These are phyloP conservation scores for Pyrus communis DNA, from an alignment of 306 rosid species.

Conservation along the genomic window DNA sequence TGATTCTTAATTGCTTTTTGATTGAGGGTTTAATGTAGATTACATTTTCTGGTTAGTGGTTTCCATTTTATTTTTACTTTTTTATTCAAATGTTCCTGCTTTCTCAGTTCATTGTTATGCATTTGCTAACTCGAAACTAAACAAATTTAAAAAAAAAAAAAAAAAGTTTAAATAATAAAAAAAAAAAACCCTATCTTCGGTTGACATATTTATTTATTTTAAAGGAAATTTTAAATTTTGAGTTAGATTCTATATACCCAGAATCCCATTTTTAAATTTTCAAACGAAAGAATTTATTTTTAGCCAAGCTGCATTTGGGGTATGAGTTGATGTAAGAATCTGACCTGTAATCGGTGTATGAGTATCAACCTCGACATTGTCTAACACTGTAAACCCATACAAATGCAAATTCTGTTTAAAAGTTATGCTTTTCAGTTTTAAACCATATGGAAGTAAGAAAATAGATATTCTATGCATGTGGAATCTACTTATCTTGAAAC, in stretches of 20 bases:
- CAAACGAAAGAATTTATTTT: neutral
- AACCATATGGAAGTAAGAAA: neutral
- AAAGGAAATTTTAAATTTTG: too few species aligned
- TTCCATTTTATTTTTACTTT: neutral
- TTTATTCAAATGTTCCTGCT: neutral
- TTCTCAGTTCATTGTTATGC: neutral
- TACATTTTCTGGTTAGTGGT: too few species aligned
- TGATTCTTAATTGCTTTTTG: neutral
- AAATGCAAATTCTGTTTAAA: neutral
- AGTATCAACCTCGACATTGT: neutral
- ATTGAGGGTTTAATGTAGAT: neutral
- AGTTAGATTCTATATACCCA: neutral
- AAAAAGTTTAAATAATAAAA: too few species aligned
- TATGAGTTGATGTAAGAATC: neutral
- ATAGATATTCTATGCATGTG: neutral
- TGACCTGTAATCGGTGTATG: neutral
- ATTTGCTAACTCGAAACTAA: neutral
- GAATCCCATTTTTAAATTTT: neutral
- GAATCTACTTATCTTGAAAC: neutral
- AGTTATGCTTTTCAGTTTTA: neutral
- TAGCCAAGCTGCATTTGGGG: neutral
- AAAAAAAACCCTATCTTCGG: too few species aligned
- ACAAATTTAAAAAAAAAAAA: neutral
- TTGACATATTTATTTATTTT: too few species aligned
- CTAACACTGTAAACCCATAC: neutral